Conservation (phyloP, 768 basidiomycete genomes). For the Serendipita sp. region DNA sequence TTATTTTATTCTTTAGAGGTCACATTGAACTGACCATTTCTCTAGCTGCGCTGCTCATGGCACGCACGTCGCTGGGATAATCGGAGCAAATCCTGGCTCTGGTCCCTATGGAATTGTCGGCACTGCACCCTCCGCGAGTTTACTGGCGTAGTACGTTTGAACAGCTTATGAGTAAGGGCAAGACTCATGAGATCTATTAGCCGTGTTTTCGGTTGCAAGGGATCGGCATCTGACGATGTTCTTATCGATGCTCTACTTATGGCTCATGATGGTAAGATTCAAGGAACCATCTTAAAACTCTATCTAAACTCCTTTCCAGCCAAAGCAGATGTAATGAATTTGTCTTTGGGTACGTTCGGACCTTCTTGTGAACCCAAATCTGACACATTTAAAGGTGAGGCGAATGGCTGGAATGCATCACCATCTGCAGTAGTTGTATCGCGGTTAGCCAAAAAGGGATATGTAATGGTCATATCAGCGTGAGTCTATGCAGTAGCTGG, state of each 20-base stretch:
- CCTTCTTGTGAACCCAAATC: neutral
- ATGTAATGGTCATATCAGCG: too few species aligned
- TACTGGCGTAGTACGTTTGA: constrained; percentile 29
- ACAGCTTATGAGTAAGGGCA: neutral
- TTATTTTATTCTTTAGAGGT: neutral
- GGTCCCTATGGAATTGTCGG: constrained; percentile 54
- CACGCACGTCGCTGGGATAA: constrained; percentile 47
- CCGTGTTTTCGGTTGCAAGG: constrained; percentile 45
- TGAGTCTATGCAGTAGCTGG: too few species aligned
- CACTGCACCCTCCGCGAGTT: constrained; percentile 43
- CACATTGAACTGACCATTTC: constrained; percentile 8
- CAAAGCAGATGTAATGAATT: constrained; percentile 36
- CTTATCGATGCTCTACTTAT: constrained; percentile 35
- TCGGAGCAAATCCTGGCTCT: constrained; percentile 36
- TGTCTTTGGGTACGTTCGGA: constrained; percentile 35
- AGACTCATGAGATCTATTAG: neutral
- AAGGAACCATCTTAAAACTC: neutral
- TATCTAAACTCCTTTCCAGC: neutral
- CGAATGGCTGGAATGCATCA: too few species aligned
- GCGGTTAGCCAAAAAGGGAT: too few species aligned
- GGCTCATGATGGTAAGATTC: constrained; percentile 31
- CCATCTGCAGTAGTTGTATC: too few species aligned
- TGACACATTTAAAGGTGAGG: too few species aligned
- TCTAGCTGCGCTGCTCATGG: too few species aligned
- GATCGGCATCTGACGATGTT: constrained; percentile 25